Conservation (phyloP, 2,329 filamentous ascomycete species). For the Calonectria leucothoes region DNA sequence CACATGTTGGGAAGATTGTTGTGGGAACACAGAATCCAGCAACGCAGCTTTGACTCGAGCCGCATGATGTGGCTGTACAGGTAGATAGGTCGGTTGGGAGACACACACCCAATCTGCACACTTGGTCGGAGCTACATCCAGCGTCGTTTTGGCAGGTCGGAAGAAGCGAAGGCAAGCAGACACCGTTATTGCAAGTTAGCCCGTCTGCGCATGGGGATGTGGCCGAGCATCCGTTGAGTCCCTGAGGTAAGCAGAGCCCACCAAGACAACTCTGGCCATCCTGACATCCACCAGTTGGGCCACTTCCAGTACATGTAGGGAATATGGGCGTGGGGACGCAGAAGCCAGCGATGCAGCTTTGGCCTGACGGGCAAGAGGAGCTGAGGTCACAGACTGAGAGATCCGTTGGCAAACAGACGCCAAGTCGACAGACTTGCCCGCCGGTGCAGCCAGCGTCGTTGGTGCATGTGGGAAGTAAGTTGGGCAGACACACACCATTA, state of each 20-base stretch:
- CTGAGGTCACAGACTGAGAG: not conserved
- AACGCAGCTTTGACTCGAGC: not conserved
- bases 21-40: conserved; percentile 8
- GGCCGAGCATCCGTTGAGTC: not conserved
- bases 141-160: not conserved
- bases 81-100: not conserved
- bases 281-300: not conserved
- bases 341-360: not conserved
- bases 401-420: not conserved
- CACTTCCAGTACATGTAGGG: not conserved
- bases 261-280: not conserved
- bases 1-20: not conserved
- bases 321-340: not conserved
- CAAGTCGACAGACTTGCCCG: not conserved
- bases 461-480: not conserved
- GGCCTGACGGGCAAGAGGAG: not conserved
- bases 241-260: conserved; percentile 3
- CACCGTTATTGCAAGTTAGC: not conserved
- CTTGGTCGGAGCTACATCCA: not conserved
- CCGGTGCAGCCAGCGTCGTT: not conserved
- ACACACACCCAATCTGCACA: conserved; percentile 1
- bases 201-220: not conserved
- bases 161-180: not conserved
- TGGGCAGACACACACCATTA: not conserved
- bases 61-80: not conserved